These are phyloP conservation scores for Ogataea angusta DNA, from an alignment of 805 yeast genomes.

Conservation along the genomic window DNA sequence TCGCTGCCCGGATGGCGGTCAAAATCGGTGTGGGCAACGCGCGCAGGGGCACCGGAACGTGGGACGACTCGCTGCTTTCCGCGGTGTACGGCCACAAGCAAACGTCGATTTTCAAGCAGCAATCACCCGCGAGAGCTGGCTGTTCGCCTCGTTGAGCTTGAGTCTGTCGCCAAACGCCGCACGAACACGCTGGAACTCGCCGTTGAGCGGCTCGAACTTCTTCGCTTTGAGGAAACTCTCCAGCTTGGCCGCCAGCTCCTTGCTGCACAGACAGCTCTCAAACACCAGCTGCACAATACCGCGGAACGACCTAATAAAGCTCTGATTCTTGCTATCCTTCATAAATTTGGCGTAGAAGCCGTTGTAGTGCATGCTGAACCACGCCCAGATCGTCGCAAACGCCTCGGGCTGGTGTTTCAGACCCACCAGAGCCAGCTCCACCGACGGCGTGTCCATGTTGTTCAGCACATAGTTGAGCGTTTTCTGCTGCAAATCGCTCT, in stretches of 20 bases:
- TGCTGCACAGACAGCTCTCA: constrained; percentile 27
- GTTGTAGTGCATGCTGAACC: constrained; percentile 54
- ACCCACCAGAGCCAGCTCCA: constrained; percentile 60
- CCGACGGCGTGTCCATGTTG: constrained; percentile 51
- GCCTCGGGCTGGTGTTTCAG: constrained; percentile 36
- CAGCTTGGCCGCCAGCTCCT: constrained; percentile 15
- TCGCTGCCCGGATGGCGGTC: constrained; percentile 30
- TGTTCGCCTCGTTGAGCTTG: constrained; percentile 25
- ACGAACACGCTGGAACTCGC: constrained; percentile 20
- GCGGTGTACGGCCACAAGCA: constrained; percentile 44
- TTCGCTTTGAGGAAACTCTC: constrained; percentile 22
- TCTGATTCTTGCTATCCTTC: constrained; percentile 41
- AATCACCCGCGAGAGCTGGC: constrained; percentile 5
- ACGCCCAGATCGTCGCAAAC: constrained; percentile 44
- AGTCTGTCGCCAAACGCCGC: constrained; percentile 25
- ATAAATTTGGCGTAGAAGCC: constrained; percentile 48
- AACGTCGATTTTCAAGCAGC: constrained; percentile 22
- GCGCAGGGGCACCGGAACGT: constrained; percentile 14
- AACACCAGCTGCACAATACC: constrained; percentile 42
- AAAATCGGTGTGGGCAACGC: constrained; percentile 24
- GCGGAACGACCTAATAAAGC: constrained; percentile 40
- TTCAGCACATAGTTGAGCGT: constrained; percentile 55
- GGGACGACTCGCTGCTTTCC: constrained; percentile 40
- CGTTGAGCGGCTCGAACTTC: constrained; percentile 22
- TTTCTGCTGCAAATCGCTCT: constrained; percentile 45